Conservation (phyloP, 208 protist species). For the Borovskyia barvae region DNA sequence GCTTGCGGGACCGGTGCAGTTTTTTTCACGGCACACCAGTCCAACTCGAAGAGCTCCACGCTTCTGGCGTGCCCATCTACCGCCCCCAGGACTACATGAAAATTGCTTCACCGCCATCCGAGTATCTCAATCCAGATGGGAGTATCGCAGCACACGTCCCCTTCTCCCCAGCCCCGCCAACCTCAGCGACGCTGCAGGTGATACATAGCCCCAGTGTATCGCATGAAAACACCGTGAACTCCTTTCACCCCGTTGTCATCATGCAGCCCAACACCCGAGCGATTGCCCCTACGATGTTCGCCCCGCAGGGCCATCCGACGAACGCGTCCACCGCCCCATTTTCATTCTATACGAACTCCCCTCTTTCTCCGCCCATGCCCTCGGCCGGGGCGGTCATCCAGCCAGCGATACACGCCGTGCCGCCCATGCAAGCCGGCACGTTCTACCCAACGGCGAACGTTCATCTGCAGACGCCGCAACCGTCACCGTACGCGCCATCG, state of each 20-base stretch:
- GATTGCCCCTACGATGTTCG: conserved; percentile 13
- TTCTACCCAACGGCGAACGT: conserved; percentile 16
- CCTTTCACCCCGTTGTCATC: conserved; percentile 13
- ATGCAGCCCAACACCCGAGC: conserved; percentile 21
- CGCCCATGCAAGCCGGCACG: conserved; percentile 3
- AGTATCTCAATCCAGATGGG: conserved; percentile 38
- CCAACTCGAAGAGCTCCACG: conserved; percentile 56
- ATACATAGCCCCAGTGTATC: conserved; percentile 5
- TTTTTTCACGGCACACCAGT: conserved; percentile 76
- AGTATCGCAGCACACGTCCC: conserved; percentile 23
- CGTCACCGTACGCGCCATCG: background rate
- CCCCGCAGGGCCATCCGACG: conserved; percentile 1
- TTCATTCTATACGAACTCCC: conserved; percentile 16
- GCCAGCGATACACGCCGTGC: conserved; percentile 6
- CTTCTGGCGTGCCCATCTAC: conserved; percentile 39
- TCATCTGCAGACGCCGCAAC: conserved; percentile 2
- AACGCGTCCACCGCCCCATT: conserved; percentile 7
- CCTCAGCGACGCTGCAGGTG: conserved; percentile 13
- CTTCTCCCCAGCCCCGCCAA: background rate
- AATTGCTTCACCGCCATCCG: conserved; percentile 45
- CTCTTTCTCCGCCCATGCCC: conserved; percentile 2
- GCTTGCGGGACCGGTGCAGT: conserved; percentile 63
- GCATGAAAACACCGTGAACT: conserved; percentile 26
- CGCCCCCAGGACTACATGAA: conserved; percentile 73
- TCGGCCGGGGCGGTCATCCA: conserved; percentile 11